Percentiles rank a stretch among this genome's conserved stretches.
These are phyloP conservation scores for Diplodia intermedia DNA, from an alignment of 2,329 filamentous ascomycete genomes.

Conservation along the genomic window DNA sequence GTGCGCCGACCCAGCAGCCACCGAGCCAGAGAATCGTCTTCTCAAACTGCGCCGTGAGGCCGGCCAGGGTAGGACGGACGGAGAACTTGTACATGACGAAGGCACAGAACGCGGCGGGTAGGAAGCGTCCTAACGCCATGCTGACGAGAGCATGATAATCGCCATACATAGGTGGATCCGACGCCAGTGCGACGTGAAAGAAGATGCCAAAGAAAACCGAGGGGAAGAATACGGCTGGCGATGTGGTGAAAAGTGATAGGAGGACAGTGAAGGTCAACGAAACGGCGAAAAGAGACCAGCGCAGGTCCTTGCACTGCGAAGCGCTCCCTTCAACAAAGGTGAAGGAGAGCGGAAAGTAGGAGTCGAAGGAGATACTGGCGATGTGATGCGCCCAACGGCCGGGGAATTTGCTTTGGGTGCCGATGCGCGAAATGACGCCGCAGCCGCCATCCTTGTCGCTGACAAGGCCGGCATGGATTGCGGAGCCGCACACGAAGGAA, in stretches of 20 bases:
- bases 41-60: slow-evolving; percentile 82
- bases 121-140: slow-evolving; percentile 77
- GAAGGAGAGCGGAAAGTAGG: slow-evolving; percentile 88
- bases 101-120: slow-evolving; percentile 86
- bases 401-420: slow-evolving; percentile 68
- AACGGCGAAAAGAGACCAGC: slow-evolving; percentile 84
- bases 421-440: slow-evolving; percentile 77
- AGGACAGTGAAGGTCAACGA: slow-evolving; percentile 80
- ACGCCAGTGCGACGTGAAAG: slow-evolving; percentile 87
- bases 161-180: slow-evolving; percentile 77
- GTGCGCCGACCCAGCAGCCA: slow-evolving; percentile 84
- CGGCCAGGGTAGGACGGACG: slow-evolving; percentile 72
- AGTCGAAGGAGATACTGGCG: slow-evolving; percentile 77
- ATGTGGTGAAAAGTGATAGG: slow-evolving; percentile 81
- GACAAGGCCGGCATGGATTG: slow-evolving; percentile 83
- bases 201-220: slow-evolving; percentile 82
- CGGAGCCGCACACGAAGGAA: slow-evolving; percentile 84
- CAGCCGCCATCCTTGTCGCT: slow-evolving; percentile 77
- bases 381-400: slow-evolving; percentile 63
- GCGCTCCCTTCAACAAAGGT: slow-evolving; percentile 72
- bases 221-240: slow-evolving; percentile 83
- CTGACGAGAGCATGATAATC: slow-evolving; percentile 76
- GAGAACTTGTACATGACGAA: slow-evolving; percentile 89
- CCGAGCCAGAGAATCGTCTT: slow-evolving; percentile 92
- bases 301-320: slow-evolving; percentile 75